These are phyloP conservation scores for Colletotrichum chrysophilum DNA, from an alignment of 2,329 filamentous ascomycete genomes.

Conservation along the genomic window DNA sequence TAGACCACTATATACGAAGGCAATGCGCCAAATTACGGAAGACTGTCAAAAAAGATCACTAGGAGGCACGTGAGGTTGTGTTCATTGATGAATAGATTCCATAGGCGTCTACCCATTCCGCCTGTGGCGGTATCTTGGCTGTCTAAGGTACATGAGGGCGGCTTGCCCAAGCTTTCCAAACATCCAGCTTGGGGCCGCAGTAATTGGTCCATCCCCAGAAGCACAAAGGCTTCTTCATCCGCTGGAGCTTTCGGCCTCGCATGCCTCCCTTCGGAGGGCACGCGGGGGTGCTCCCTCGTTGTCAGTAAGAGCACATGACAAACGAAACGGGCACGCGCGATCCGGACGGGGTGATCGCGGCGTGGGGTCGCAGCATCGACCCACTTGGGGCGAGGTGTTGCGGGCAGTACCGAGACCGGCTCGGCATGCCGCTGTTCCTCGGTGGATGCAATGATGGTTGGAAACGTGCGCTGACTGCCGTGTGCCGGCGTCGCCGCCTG, in stretches of 20 bases:
- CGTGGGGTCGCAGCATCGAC: constrained; percentile 61
- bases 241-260: constrained; percentile 20
- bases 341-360: constrained; percentile 25
- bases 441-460: constrained; percentile 20
- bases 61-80: background rate
- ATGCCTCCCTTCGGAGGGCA: background rate
- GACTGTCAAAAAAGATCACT: background rate
- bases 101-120: constrained; percentile 51
- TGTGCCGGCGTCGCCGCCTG: background rate
- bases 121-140: constrained; percentile 24
- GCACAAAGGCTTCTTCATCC: constrained; percentile 7
- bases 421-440: constrained; percentile 36
- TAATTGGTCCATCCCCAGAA: constrained; percentile 9
- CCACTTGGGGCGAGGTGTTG: constrained; percentile 38
- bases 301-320: constrained; percentile 19
- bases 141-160: constrained; percentile 26
- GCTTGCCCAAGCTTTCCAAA: constrained; percentile 36
- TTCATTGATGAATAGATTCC: constrained; percentile 53
- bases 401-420: constrained; percentile 45
- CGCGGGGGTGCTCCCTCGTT: constrained; percentile 12
- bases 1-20: background rate
- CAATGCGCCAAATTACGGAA: background rate
- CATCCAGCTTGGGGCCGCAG: constrained; percentile 30
- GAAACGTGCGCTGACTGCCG: background rate
- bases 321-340: constrained; percentile 22